Conservation (phyloP, 345 rosid genomes). For the Conringia planisiliqua region DNA sequence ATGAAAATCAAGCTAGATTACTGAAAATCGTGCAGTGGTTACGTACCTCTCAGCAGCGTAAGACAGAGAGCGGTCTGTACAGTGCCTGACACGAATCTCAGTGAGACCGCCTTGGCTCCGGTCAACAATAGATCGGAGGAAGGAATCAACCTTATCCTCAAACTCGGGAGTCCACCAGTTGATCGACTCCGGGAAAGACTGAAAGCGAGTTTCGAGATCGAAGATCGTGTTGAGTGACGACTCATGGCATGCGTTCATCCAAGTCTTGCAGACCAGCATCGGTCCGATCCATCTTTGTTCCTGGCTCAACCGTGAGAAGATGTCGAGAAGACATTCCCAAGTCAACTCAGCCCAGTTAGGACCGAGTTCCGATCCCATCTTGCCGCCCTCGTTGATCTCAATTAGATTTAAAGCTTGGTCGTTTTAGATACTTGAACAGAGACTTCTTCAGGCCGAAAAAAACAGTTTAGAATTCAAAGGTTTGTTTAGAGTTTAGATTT, state of each 20-base stretch:
- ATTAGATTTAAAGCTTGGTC: background rate
- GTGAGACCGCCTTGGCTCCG: slow-evolving; percentile 56
- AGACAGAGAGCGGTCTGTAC: slow-evolving; percentile 61
- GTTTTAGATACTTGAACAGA: too few species aligned
- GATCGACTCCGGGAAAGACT: slow-evolving; percentile 41
- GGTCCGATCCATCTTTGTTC: slow-evolving; percentile 68
- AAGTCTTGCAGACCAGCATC: slow-evolving; percentile 61
- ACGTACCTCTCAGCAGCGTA: slow-evolving; percentile 60
- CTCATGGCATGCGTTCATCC: slow-evolving; percentile 61
- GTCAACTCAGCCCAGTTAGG: slow-evolving; percentile 69
- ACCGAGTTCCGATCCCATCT: slow-evolving; percentile 19
- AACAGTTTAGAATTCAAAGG: too few species aligned
- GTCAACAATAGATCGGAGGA: slow-evolving; percentile 49
- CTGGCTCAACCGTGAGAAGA: slow-evolving; percentile 59
- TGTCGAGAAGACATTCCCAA: slow-evolving; percentile 57
- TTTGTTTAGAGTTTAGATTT: too few species aligned
- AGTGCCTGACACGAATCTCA: slow-evolving; percentile 56
- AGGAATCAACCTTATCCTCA: slow-evolving; percentile 59
- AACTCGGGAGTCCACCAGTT: slow-evolving; percentile 65
- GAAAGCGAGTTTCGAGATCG: slow-evolving; percentile 60
- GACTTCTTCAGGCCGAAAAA: too few species aligned
- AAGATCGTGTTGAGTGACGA: slow-evolving; percentile 50
- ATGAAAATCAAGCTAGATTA: background rate
- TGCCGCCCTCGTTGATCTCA: background rate
- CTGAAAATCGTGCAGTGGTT: background rate